A percentile compares a stretch with the other conserved stretches of the same genome.
phyloP scores from a whole-genome alignment of 108 stramenopile genomes.

The Skeletonema marinoi region DNA sequence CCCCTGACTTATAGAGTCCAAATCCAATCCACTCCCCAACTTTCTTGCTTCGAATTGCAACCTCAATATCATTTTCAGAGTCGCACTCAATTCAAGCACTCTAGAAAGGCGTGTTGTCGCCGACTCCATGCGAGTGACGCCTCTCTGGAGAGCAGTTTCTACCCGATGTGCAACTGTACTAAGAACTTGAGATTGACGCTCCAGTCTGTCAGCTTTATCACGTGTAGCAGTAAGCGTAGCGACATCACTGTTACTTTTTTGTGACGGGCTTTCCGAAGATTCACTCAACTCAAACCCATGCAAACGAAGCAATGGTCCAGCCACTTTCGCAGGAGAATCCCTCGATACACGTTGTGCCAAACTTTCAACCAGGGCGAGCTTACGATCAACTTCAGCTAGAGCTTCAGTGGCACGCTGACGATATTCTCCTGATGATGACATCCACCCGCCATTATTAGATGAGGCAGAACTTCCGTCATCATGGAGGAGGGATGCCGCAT shows the following conservation, averaged over 20 bases:
- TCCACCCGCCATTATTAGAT: conserved; percentile 18
- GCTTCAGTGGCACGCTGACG: conserved; percentile 70
- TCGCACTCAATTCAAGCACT: conserved; percentile 66
- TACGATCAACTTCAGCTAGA: conserved; percentile 82
- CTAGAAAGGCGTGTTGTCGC: conserved; percentile 72
- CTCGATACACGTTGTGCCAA: conserved; percentile 74
- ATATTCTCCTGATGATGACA: conserved; percentile 41
- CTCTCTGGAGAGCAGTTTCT: conserved; percentile 65
- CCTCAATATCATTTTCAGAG: conserved; percentile 81
- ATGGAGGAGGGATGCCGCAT: conserved; percentile 73
- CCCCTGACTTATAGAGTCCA: conserved; percentile 34
- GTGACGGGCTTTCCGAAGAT: neutral
- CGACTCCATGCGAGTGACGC: conserved; percentile 70
- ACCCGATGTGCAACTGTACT: conserved; percentile 69
- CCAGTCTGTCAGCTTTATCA: conserved; percentile 69
- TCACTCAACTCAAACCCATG: conserved; percentile 62
- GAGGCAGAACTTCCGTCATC: conserved; percentile 14
- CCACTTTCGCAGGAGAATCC: conserved; percentile 77
- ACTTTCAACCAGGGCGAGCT: conserved; percentile 73
- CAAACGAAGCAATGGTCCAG: conserved; percentile 69
- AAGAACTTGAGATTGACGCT: conserved; percentile 72
- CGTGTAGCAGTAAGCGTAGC: conserved; percentile 48
- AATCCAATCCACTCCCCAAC: conserved; percentile 59
- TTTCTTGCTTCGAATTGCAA: conserved; percentile 80
- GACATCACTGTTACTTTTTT: conserved; percentile 15